These are phyloP conservation scores for Camellia sinensis DNA, from an alignment of 148 eudicot species.

Conservation along the genomic window DNA sequence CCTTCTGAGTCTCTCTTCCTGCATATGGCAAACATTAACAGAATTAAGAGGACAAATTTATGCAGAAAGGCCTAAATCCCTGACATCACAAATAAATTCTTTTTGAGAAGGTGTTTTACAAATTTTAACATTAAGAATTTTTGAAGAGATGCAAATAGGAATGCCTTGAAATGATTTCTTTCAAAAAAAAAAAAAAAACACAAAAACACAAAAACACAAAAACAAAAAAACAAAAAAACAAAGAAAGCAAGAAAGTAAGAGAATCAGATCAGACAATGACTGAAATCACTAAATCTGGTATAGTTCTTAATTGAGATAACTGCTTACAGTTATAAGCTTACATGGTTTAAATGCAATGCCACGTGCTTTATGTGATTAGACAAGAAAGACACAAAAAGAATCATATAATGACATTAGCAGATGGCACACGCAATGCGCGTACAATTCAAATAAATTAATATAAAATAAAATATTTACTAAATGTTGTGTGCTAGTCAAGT, in stretches of 20 bases:
- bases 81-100: neutral
- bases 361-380: neutral
- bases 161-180: neutral
- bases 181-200: slow-evolving; percentile 1
- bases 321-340: neutral
- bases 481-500: no score
- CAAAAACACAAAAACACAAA: neutral
- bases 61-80: neutral
- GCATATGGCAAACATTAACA: slow-evolving; percentile 10
- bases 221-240: neutral
- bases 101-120: neutral
- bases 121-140: neutral
- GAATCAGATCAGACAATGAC: neutral
- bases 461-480: no score
- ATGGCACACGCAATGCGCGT: no score
- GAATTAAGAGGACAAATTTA: slow-evolving; percentile 3
- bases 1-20: slow-evolving; percentile 75
- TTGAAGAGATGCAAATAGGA: neutral
- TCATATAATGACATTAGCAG: no score
- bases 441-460: no score
- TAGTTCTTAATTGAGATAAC: no score
- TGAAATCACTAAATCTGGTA: neutral
- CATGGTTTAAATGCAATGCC: neutral
- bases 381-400: no score
- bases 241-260: neutral